Conservation (phyloP, 139 green algal genomes). For the Chlorokybus atmophyticus region DNA sequence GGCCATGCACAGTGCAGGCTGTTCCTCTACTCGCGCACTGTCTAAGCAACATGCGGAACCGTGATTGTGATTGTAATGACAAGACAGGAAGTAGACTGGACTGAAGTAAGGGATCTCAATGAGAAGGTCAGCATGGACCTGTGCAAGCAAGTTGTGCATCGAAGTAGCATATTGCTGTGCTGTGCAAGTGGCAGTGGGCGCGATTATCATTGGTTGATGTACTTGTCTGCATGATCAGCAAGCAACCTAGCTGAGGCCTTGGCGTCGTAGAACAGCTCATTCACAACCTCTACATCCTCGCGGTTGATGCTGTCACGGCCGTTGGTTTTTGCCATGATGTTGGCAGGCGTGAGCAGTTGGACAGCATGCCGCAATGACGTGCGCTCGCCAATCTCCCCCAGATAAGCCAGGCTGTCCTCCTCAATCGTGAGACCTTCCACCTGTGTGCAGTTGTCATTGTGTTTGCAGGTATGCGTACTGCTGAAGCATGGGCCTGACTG, state of each 20-base stretch:
- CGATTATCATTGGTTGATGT: conserved; percentile 60
- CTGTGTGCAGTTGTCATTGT: conserved; percentile 75
- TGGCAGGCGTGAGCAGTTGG: conserved; percentile 82
- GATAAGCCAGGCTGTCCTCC: conserved; percentile 63
- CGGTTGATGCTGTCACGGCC: conserved; percentile 42
- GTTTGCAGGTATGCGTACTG: no score
- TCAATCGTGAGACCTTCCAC: conserved; percentile 86
- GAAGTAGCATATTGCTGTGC: no score
- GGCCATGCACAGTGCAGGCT: no score
- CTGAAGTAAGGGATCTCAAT: no score
- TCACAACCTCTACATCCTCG: conserved; percentile 65
- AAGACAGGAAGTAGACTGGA: no score
- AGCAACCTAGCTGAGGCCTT: conserved; percentile 80
- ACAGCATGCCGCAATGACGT: conserved; percentile 68
- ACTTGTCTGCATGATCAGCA: conserved; percentile 86
- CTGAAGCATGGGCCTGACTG: no score
- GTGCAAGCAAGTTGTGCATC: no score
- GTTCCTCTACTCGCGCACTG: no score
- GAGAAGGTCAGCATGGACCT: no score
- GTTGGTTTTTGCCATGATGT: conserved; percentile 60
- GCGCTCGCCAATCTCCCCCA: conserved; percentile 73
- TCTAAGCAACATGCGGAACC: no score
- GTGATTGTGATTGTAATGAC: no score
- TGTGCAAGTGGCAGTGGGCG: no score
- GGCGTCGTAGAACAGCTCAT: conserved; percentile 82